Conservation (phyloP, 108 stramenopile species). For the Conticribra guillardii region DNA sequence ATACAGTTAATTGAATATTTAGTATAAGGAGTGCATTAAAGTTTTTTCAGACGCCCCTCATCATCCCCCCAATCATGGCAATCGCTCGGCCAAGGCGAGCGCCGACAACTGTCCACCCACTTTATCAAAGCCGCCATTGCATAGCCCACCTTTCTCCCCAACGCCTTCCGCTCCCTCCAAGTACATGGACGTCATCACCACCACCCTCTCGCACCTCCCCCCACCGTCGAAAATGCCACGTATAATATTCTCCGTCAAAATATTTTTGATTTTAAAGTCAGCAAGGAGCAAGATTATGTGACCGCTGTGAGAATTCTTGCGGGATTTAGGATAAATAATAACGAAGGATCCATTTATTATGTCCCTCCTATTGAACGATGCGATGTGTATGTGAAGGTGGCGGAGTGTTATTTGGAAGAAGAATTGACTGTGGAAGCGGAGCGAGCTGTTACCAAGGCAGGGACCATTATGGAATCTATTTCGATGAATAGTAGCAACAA, state of each 20-base stretch:
- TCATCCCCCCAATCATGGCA: constrained; percentile 63
- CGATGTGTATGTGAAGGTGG: constrained; percentile 87
- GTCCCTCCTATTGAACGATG: constrained; percentile 60
- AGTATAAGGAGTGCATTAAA: too few relatives aligned
- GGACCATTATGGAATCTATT: constrained; percentile 49
- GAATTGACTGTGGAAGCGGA: constrained; percentile 83
- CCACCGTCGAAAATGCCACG: constrained; percentile 71
- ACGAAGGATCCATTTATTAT: constrained; percentile 63
- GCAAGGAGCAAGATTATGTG: constrained; percentile 69
- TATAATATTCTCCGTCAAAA: constrained; percentile 68
- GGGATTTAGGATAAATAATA: constrained; percentile 76
- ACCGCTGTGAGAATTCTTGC: constrained; percentile 70
- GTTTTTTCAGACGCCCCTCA: too few relatives aligned
- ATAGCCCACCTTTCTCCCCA: constrained; percentile 61
- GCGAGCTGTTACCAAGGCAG: constrained; percentile 82
- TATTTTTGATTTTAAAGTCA: constrained; percentile 79
- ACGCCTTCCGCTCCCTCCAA: constrained; percentile 52
- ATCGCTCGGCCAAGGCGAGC: constrained; percentile 79
- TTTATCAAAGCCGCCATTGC: constrained; percentile 66
- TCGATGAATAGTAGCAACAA: constrained; percentile 9
- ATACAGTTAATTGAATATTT: too few relatives aligned
- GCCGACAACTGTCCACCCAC: constrained; percentile 70
- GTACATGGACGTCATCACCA: constrained; percentile 49
- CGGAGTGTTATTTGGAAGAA: constrained; percentile 90
- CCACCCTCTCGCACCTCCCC: constrained; percentile 68